Conservation (phyloP, 116 monocot genomes). For the Thalassia testudinum region DNA sequence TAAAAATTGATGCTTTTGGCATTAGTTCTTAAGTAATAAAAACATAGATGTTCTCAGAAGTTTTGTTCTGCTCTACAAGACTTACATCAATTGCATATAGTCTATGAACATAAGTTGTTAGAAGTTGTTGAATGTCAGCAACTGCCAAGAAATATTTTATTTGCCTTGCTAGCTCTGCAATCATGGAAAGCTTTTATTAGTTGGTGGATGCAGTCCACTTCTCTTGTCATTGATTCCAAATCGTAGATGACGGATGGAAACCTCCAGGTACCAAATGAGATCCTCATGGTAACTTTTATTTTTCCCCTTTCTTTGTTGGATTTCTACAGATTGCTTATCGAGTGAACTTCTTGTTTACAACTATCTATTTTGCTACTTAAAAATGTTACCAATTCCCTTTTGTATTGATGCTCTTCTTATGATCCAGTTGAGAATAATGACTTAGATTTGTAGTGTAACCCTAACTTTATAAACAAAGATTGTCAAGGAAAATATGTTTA, state of each 20-base stretch:
- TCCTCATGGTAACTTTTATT: slow-evolving; percentile 44
- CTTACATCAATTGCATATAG: slow-evolving; percentile 29
- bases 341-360: no score
- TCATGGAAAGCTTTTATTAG: slow-evolving; percentile 72
- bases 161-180: slow-evolving; percentile 64
- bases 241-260: slow-evolving; percentile 19
- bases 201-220: slow-evolving; percentile 44
- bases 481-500: no score
- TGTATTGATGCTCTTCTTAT: no score
- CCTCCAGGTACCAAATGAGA: slow-evolving; percentile 28
- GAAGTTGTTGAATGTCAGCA: slow-evolving; percentile 68
- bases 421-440: no score
- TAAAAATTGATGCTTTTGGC: no score
- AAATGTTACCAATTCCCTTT: no score
- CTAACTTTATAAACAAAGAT: no score
- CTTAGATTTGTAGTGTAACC: no score
- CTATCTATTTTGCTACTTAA: no score
- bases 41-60: no score
- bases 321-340: no score
- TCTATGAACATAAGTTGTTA: slow-evolving; percentile 53
- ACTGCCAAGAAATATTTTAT: slow-evolving; percentile 50
- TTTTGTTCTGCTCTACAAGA: slow-evolving; percentile 19
- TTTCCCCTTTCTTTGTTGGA: no score
- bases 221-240: slow-evolving; percentile 16
- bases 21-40: not conserved